Evolutionary conservation across 108 stramenopile species (phyloP).

Genomic region (Nannochloropsis oceanica): DNA sequence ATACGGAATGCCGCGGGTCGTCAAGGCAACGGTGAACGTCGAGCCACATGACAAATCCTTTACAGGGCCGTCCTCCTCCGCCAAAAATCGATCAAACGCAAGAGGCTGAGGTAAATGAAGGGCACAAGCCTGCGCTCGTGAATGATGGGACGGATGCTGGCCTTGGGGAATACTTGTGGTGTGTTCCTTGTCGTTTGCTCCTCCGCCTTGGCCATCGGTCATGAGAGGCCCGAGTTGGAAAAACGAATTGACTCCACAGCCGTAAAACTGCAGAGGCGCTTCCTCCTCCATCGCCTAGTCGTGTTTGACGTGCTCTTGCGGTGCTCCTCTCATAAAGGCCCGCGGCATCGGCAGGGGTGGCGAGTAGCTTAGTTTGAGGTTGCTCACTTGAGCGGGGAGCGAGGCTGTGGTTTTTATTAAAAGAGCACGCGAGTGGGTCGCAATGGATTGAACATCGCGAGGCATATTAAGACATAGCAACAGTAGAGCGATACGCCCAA

Average conservation of each 20-base stretch:
- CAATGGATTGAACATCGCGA: no score
- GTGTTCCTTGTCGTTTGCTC: not conserved
- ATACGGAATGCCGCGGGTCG: not conserved
- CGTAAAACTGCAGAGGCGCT: not conserved
- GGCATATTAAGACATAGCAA: no score
- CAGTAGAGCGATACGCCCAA: no score
- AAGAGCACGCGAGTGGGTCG: no score
- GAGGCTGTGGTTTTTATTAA: no score
- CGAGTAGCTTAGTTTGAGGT: no score
- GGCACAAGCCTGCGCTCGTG: not conserved
- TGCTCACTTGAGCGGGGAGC: no score
- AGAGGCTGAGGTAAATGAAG: not conserved
- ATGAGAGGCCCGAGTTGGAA: not conserved
- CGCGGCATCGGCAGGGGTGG: no score
- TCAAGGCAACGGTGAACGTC: not conserved
- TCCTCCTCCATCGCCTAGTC: not conserved
- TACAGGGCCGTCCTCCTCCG: not conserved
- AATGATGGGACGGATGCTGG: not conserved
- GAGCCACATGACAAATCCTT: not conserved
- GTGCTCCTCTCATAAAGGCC: no score
- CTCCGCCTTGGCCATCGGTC: not conserved
- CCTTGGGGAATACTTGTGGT: not conserved
- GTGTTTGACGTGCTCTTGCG: no score
- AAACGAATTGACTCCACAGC: not conserved
- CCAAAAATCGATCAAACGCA: not conserved